phyloP scores from a whole-genome alignment of 257 asterid genomes.

The Asclepias syriaca region DNA sequence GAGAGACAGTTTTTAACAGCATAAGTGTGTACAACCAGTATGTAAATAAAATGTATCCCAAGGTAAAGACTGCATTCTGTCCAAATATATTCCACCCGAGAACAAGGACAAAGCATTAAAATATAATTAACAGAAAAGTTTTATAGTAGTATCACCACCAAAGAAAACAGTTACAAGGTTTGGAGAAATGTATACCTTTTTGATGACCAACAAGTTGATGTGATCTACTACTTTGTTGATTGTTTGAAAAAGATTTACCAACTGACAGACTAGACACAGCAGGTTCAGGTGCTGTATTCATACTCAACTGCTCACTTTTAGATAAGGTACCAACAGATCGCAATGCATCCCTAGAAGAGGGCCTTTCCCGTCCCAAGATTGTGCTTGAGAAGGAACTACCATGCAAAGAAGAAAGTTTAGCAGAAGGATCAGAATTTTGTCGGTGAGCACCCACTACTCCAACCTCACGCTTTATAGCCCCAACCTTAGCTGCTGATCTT shows the following conservation, averaged over 20 bases:
- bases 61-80: background rate
- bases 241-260: conserved; percentile 49
- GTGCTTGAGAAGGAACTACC: conserved; percentile 37
- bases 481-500: conserved; percentile 74
- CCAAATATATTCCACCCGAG: background rate
- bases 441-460: conserved; percentile 93
- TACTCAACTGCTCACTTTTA: conserved; percentile 44
- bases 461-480: conserved; percentile 92
- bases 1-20: background rate
- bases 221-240: conserved; percentile 47
- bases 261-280: conserved; percentile 32
- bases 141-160: background rate
- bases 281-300: conserved; percentile 42
- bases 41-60: background rate
- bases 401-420: conserved; percentile 43
- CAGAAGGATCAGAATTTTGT: conserved; percentile 49
- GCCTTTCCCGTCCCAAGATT: conserved; percentile 42
- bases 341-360: conserved; percentile 41
- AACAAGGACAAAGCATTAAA: background rate
- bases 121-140: background rate
- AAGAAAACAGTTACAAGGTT: conserved; percentile 7
- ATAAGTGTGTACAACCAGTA: background rate
- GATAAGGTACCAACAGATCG: conserved; percentile 37
- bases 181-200: conserved; percentile 48
- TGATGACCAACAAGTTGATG: conserved; percentile 73